A percentile compares a stretch with the other conserved stretches of the same genome.
Conservation (phyloP, 2,329 filamentous ascomycete genomes). For the Cladosporium sp. region DNA sequence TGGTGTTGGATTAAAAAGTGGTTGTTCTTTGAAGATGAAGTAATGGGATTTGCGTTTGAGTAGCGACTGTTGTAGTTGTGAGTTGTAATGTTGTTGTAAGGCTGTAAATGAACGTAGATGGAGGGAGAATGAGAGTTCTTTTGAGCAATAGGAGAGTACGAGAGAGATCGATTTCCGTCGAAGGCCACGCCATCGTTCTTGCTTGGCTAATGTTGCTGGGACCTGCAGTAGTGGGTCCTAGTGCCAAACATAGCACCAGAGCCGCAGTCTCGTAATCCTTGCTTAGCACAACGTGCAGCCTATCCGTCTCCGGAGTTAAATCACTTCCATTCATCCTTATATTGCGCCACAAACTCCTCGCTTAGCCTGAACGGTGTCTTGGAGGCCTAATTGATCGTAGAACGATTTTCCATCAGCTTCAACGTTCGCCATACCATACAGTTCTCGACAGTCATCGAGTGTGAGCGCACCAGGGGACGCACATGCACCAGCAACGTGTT, state of each 20-base stretch:
- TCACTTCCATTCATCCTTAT: conserved; percentile 14
- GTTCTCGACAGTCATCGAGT: background rate
- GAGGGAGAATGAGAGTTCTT: conserved; percentile 5
- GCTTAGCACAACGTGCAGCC: conserved; percentile 21
- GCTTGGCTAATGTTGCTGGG: conserved; percentile 19
- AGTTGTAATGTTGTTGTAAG: conserved; percentile 2
- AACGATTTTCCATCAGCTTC: background rate
- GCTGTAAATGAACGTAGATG: background rate
- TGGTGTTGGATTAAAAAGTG: conserved; percentile 5
- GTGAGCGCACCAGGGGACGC: background rate
- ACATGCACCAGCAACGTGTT: conserved; percentile 1
- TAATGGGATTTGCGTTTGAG: conserved; percentile 8
- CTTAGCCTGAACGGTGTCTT: background rate
- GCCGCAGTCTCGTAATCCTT: conserved; percentile 17
- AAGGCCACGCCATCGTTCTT: conserved; percentile 19
- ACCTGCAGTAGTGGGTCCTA: conserved; percentile 18
- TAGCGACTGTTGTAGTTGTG: conserved; percentile 18
- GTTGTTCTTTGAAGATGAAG: background rate
- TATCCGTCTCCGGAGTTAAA: conserved; percentile 18
- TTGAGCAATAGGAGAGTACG: conserved; percentile 11
- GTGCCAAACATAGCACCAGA: conserved; percentile 16
- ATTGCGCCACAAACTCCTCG: conserved; percentile 13
- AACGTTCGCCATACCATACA: background rate
- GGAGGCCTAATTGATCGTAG: no score
- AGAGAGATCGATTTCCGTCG: conserved; percentile 6